A percentile compares a stretch with the other conserved stretches of the same genome.
phyloP scores from a whole-genome alignment of 176 grass and related monocot species.

The Pharus latifolius region DNA sequence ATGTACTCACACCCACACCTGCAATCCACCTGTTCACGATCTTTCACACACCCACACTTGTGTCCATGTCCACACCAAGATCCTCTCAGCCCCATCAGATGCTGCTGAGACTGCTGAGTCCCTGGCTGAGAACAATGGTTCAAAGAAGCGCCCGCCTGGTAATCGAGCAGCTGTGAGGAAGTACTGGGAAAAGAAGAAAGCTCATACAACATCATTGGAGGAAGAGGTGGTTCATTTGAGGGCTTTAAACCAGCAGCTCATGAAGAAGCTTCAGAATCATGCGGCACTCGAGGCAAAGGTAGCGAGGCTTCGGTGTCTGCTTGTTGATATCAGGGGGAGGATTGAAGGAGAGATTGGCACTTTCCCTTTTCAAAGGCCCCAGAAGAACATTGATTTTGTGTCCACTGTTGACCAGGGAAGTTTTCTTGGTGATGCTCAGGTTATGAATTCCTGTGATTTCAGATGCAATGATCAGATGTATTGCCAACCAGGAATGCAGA shows the following conservation, averaged over 20 bases:
- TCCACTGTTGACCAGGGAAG: constrained; percentile 18
- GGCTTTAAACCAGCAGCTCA: constrained; percentile 43
- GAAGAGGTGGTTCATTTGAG: constrained; percentile 45
- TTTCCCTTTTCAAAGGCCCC: constrained; percentile 70
- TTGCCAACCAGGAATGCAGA: constrained; percentile 49
- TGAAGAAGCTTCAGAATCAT: constrained; percentile 54
- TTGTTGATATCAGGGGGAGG: constrained; percentile 62
- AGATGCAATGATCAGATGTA: constrained; percentile 71
- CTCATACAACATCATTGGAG: constrained; percentile 33
- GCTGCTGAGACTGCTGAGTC: constrained; percentile 16
- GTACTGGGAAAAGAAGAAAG: constrained; percentile 81
- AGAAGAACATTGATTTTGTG: constrained; percentile 16
- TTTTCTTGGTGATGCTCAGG: constrained; percentile 25
- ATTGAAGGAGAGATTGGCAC: constrained; percentile 74
- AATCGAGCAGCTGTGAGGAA: constrained; percentile 62
- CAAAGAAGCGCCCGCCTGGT: constrained; percentile 40
- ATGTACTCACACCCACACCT: constrained; percentile 77
- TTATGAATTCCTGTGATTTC: constrained; percentile 73
- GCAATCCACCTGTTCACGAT: constrained; percentile 53
- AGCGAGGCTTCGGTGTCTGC: constrained; percentile 48
- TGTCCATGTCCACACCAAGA: constrained; percentile 68
- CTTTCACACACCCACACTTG: constrained; percentile 70
- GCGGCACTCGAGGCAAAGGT: constrained; percentile 45
- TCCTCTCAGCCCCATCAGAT: constrained; percentile 30
- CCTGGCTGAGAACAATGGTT: constrained; percentile 5